Percentiles rank a stretch among this genome's conserved stretches.
phyloP scores from a whole-genome alignment of 768 basidiomycete species.

The Lyophyllum atratum region DNA sequence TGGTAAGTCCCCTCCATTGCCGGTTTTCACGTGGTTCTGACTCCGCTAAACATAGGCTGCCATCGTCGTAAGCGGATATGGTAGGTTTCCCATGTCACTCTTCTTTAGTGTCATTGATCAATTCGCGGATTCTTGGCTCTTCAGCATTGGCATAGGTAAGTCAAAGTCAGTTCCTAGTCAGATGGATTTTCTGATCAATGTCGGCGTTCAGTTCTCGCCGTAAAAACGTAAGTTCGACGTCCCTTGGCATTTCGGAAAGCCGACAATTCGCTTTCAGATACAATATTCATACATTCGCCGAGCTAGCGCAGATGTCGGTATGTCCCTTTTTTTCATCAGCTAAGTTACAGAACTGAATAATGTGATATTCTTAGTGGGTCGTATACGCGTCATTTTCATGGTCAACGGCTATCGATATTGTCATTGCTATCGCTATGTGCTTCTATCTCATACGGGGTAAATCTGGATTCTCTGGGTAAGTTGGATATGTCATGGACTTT shows the following conservation, averaged over 20 bases:
- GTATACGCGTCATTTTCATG: conserved; percentile 24
- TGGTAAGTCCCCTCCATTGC: conserved; percentile 1
- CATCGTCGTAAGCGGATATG: conserved; percentile 19
- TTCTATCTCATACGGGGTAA: conserved; percentile 24
- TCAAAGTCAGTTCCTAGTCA: not conserved
- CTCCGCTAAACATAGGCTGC: conserved; percentile 7
- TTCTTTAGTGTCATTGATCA: not conserved
- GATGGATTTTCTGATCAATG: not conserved
- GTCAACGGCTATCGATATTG: conserved; percentile 23
- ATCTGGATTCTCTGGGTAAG: conserved; percentile 20
- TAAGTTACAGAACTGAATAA: not conserved
- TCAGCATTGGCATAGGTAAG: conserved; percentile 23
- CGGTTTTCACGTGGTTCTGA: not conserved
- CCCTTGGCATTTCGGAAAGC: not conserved
- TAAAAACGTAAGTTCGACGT: conserved; percentile 19
- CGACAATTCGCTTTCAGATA: conserved; percentile 8
- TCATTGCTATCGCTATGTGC: conserved; percentile 25
- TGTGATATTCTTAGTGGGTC: conserved; percentile 27
- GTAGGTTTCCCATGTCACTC: conserved; percentile 2
- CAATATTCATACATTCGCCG: conserved; percentile 11
- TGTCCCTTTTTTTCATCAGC: not conserved
- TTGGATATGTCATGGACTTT: not conserved
- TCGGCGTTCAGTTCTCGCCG: conserved; percentile 14
- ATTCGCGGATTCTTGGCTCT: too few relatives aligned
- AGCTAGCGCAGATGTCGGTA: conserved; percentile 15